A percentile compares a stretch with the other conserved stretches of the same genome.
These are phyloP conservation scores for Microsporum ferrugineum DNA, from an alignment of 2,329 filamentous ascomycete species.

Conservation along the genomic window DNA sequence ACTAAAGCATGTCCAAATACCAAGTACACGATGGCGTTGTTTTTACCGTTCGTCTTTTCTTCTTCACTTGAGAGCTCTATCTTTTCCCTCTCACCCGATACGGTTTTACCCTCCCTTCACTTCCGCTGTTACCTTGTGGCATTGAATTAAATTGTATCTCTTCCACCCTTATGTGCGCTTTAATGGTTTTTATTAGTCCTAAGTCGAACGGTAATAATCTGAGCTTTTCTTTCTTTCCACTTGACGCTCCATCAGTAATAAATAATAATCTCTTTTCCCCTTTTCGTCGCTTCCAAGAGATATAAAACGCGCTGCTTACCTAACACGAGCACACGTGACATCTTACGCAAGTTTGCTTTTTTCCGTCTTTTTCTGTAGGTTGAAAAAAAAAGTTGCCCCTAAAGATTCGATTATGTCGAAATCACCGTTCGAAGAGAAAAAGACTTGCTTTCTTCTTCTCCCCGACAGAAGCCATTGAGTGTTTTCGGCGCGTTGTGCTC, in stretches of 20 bases:
- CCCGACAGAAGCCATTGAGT: no score
- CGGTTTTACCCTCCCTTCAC: background rate
- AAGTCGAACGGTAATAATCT: slow-evolving; percentile 1
- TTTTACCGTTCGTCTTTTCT: background rate
- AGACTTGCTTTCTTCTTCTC: no score
- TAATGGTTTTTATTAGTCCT: slow-evolving; percentile 1
- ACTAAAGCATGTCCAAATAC: slow-evolving; percentile 1
- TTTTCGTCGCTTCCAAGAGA: background rate
- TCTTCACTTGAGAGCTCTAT: background rate
- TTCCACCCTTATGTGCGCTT: background rate
- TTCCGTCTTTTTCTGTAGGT: background rate
- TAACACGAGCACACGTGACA: background rate
- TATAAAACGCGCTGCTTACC: background rate
- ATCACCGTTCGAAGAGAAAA: no score
- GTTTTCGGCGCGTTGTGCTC: no score
- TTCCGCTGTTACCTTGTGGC: background rate
- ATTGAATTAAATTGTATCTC: slow-evolving; percentile 3
- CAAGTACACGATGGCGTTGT: slow-evolving; percentile 3
- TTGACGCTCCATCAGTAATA: background rate
- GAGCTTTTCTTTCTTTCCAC: background rate
- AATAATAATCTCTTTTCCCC: background rate
- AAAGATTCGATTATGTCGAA: background rate
- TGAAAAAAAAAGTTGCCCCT: background rate
- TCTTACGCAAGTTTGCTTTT: background rate
- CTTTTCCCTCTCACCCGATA: background rate